Evolutionary conservation across 1,284 basidiomycete genomes (phyloP).

Genomic region (Hemileia vastatrix): DNA sequence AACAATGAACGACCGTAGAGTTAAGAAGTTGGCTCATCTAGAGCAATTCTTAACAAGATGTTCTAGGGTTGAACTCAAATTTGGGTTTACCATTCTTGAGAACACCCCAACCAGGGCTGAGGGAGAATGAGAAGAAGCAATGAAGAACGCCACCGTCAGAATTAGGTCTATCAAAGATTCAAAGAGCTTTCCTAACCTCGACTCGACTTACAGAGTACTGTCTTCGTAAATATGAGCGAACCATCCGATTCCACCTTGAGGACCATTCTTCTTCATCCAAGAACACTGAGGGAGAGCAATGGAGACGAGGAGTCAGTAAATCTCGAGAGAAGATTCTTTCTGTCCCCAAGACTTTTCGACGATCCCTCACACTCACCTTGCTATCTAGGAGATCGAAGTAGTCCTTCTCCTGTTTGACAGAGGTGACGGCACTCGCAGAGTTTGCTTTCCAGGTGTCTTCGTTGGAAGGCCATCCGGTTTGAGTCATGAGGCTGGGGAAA

Average conservation of each 20-base stretch:
- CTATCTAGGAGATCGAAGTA: slow-evolving; percentile 52
- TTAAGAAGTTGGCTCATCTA: no score
- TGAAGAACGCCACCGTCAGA: slow-evolving; percentile 23
- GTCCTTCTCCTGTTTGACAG: slow-evolving; percentile 46
- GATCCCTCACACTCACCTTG: slow-evolving; percentile 39
- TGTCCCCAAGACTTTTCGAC: slow-evolving; percentile 47
- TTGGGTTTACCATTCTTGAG: slow-evolving; percentile 7
- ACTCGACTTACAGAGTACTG: no score
- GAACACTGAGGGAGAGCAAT: no score
- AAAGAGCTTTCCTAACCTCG: no score
- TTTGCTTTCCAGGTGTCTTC: slow-evolving; percentile 30
- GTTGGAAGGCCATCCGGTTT: slow-evolving; percentile 37
- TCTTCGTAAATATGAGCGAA: no score
- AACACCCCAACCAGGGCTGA: slow-evolving; percentile 19
- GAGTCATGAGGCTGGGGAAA: no score
- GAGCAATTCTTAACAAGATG: slow-evolving; percentile 14
- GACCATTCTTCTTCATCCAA: no score
- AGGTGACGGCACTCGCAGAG: slow-evolving; percentile 26
- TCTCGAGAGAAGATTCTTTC: no score
- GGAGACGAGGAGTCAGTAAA: no score
- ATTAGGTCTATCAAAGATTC: slow-evolving; percentile 42
- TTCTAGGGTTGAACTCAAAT: slow-evolving; percentile 17
- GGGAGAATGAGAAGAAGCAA: neutral
- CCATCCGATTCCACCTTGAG: slow-evolving; percentile 58
- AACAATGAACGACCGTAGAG: no score